Conservation (phyloP, 2,329 filamentous ascomycete genomes). For the Rhinocladiella mackenziei region DNA sequence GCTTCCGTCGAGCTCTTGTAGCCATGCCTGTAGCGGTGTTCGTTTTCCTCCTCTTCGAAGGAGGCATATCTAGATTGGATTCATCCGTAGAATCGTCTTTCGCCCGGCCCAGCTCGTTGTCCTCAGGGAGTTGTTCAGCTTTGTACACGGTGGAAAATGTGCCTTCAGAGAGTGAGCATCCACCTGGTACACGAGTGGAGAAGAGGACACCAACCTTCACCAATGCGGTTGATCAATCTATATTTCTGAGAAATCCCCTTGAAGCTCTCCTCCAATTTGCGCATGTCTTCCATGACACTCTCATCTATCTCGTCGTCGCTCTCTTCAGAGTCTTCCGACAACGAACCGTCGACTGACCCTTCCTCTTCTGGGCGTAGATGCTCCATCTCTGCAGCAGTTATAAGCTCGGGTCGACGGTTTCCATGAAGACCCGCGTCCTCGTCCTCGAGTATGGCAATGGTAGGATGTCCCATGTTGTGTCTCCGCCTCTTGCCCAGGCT, state of each 20-base stretch:
- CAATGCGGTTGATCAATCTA: slow-evolving; percentile 91
- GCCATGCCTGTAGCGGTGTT: slow-evolving; percentile 32
- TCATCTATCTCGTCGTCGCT: slow-evolving; percentile 43
- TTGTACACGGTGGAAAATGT: slow-evolving; percentile 99
- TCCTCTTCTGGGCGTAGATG: slow-evolving; percentile 36
- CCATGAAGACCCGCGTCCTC: slow-evolving; percentile 9
- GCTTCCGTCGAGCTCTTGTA: slow-evolving; percentile 40
- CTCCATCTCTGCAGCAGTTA: slow-evolving; percentile 5
- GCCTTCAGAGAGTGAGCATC: slow-evolving; percentile 51
- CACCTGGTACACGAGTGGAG: slow-evolving; percentile 13
- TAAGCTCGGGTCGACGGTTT: slow-evolving; percentile 3
- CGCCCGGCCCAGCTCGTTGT: slow-evolving; percentile 75
- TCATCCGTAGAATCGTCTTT: slow-evolving; percentile 72
- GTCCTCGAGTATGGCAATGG: slow-evolving; percentile 28
- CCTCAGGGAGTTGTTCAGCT: slow-evolving; percentile 77
- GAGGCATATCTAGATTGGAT: slow-evolving; percentile 66
- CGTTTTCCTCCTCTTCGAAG: slow-evolving; percentile 52
- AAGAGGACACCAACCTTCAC: slow-evolving; percentile 65
- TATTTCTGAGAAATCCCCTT: slow-evolving; percentile 79
- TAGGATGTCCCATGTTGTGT: slow-evolving; percentile 24
- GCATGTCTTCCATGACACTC: slow-evolving; percentile 77
- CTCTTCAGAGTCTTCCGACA: slow-evolving; percentile 32
- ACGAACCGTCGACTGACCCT: slow-evolving; percentile 27
- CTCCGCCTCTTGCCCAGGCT: slow-evolving; percentile 17
- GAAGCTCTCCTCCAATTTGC: slow-evolving; percentile 75